phyloP scores from a whole-genome alignment of 164 flowering plant genomes.

The Hamamelis virginiana region DNA sequence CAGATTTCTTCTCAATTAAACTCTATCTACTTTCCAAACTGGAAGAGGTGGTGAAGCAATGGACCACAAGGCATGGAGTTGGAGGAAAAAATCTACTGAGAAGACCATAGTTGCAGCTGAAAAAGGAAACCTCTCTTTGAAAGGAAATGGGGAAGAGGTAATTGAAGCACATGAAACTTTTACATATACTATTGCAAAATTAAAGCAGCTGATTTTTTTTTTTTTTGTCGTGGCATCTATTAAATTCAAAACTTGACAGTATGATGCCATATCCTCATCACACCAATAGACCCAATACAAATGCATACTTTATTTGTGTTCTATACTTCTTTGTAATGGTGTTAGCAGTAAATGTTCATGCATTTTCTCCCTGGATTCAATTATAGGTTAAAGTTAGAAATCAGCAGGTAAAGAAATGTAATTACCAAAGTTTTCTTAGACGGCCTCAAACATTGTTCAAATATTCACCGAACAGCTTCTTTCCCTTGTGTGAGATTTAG shows the following conservation, averaged over 20 bases:
- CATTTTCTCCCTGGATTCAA: too few species aligned
- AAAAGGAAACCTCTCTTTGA: constrained; percentile 22
- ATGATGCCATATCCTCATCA: too few species aligned
- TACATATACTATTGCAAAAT: background rate
- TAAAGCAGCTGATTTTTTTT: background rate
- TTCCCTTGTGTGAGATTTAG: background rate
- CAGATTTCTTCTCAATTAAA: constrained; percentile 3
- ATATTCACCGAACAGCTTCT: background rate
- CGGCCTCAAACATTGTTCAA: background rate
- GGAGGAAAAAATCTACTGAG: constrained; percentile 60
- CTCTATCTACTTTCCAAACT: background rate
- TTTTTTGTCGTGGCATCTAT: background rate
- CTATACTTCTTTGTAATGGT: too few species aligned
- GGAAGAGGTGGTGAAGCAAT: constrained; percentile 16
- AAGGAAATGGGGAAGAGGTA: constrained; percentile 44
- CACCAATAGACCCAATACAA: too few species aligned
- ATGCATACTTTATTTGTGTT: too few species aligned
- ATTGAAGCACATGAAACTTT: background rate
- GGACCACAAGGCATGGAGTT: constrained; percentile 61
- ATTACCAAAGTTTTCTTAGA: background rate
- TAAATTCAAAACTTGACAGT: background rate
- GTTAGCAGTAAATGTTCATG: too few species aligned
- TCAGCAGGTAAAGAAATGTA: background rate
- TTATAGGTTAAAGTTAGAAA: background rate
- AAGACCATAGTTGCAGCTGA: constrained; percentile 32